Percentiles rank a stretch among this genome's conserved stretches.
Conservation (phyloP, 805 yeast genomes). For the Schwanniomyces yamadae region DNA sequence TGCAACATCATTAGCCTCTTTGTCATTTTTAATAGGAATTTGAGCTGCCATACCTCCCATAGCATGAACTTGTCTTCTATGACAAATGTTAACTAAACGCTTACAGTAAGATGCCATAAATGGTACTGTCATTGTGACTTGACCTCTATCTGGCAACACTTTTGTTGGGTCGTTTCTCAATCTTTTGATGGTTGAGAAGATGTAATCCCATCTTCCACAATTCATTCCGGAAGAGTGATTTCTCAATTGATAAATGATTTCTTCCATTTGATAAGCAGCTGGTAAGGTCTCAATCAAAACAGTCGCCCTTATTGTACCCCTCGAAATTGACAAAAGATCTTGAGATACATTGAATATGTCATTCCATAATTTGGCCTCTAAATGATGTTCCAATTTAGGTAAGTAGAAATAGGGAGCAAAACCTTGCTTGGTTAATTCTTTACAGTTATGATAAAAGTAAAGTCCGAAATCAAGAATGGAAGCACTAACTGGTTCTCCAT, state of each 20-base stretch:
- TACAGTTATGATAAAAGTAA: slow-evolving; percentile 20
- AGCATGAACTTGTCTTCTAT: slow-evolving; percentile 22
- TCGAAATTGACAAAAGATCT: slow-evolving; percentile 14
- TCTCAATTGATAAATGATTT: slow-evolving; percentile 20
- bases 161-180: slow-evolving; percentile 17
- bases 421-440: slow-evolving; percentile 14
- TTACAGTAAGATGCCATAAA: slow-evolving; percentile 20
- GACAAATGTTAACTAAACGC: slow-evolving; percentile 18
- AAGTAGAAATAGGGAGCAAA: slow-evolving; percentile 21
- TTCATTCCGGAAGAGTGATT: slow-evolving; percentile 19
- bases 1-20: slow-evolving; percentile 14
- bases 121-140: slow-evolving; percentile 20
- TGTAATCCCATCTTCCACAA: slow-evolving; percentile 26
- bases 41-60: slow-evolving; percentile 28
- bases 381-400: slow-evolving; percentile 23
- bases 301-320: slow-evolving; percentile 23
- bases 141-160: slow-evolving; percentile 19
- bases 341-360: slow-evolving; percentile 20
- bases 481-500: slow-evolving; percentile 19
- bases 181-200: slow-evolving; percentile 19
- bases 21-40: slow-evolving; percentile 21
- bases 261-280: slow-evolving; percentile 25
- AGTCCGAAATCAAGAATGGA: slow-evolving; percentile 21
- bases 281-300: slow-evolving; percentile 22
- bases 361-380: slow-evolving; percentile 23